Evolutionary conservation across 805 yeast genomes (phyloP).

Genomic region (Saccharomycopsis microspora): DNA sequence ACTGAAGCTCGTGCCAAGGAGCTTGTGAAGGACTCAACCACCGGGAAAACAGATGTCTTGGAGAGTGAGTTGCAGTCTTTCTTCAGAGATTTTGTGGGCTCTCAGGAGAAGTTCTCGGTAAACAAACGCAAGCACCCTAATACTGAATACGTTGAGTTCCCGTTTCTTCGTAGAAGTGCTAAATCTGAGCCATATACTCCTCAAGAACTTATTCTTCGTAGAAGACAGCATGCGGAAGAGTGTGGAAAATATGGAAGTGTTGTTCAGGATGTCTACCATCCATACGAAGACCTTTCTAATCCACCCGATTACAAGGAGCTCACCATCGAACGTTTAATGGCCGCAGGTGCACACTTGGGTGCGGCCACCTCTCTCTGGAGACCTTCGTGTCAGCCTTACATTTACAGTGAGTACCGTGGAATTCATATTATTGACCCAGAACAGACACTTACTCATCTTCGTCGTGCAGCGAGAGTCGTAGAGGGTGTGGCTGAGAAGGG

Average conservation of each 20-base stretch:
- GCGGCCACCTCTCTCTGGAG: constrained; percentile 76
- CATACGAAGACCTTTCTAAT: constrained; percentile 49
- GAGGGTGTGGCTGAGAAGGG: constrained; percentile 76
- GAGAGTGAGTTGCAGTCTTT: constrained; percentile 8
- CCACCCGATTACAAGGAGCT: constrained; percentile 50
- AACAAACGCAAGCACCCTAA: background rate
- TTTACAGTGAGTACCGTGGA: constrained; percentile 85
- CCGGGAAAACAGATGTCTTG: constrained; percentile 4
- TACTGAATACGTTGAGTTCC: constrained; percentile 27
- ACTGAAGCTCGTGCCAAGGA: constrained; percentile 1
- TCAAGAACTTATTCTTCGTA: constrained; percentile 71
- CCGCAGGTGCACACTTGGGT: constrained; percentile 93
- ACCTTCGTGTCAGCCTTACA: constrained; percentile 72
- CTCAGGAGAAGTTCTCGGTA: constrained; percentile 7
- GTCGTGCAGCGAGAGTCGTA: constrained; percentile 76
- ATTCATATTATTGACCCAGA: constrained; percentile 85
- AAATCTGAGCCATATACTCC: constrained; percentile 56
- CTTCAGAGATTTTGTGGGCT: constrained; percentile 13
- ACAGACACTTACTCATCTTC: constrained; percentile 63
- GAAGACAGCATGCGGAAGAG: constrained; percentile 45
- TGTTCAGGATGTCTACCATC: constrained; percentile 52
- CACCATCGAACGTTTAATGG: constrained; percentile 58
- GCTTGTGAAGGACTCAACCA: background rate
- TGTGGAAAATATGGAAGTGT: constrained; percentile 55
- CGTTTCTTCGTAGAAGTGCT: constrained; percentile 52